phyloP scores from a whole-genome alignment of 306 rosid genomes.

The Canavalia gladiata region DNA sequence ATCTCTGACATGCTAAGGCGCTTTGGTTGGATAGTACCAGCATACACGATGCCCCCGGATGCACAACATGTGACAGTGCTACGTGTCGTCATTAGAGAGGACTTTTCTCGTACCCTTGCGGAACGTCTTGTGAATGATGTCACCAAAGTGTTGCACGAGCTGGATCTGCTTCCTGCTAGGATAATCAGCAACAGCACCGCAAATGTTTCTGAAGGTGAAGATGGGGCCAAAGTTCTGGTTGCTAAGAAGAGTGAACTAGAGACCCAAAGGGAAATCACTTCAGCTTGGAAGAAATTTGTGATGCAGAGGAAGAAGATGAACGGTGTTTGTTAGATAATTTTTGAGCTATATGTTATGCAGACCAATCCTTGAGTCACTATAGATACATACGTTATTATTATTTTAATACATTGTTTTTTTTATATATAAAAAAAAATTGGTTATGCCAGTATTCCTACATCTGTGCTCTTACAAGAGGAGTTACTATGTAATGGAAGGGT shows the following conservation, averaged over 20 bases:
- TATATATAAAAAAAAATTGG: too few relatives aligned
- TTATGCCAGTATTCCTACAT: too few relatives aligned
- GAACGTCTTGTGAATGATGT: conserved; percentile 81
- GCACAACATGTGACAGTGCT: conserved; percentile 87
- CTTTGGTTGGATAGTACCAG: conserved; percentile 93
- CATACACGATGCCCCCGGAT: conserved; percentile 93
- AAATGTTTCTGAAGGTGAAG: not conserved
- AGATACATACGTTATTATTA: not conserved
- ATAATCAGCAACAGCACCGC: conserved; percentile 43
- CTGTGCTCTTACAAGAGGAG: too few relatives aligned
- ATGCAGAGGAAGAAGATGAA: conserved; percentile 73
- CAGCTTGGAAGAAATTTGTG: conserved; percentile 81
- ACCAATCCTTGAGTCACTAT: not conserved
- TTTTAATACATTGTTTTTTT: not conserved
- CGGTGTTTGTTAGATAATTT: conserved; percentile 62
- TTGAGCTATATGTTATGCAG: not conserved
- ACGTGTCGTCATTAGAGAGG: conserved; percentile 87
- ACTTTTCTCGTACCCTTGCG: conserved; percentile 81
- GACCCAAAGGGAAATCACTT: conserved; percentile 73
- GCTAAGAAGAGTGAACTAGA: conserved; percentile 67
- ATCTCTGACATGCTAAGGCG: conserved; percentile 79
- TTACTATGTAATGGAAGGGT: too few relatives aligned
- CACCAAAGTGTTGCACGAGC: conserved; percentile 72
- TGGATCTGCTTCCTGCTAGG: conserved; percentile 70
- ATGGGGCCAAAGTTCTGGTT: conserved; percentile 18